These are phyloP conservation scores for Trichophyton simii DNA, from an alignment of 2,329 filamentous ascomycete genomes.

Conservation along the genomic window DNA sequence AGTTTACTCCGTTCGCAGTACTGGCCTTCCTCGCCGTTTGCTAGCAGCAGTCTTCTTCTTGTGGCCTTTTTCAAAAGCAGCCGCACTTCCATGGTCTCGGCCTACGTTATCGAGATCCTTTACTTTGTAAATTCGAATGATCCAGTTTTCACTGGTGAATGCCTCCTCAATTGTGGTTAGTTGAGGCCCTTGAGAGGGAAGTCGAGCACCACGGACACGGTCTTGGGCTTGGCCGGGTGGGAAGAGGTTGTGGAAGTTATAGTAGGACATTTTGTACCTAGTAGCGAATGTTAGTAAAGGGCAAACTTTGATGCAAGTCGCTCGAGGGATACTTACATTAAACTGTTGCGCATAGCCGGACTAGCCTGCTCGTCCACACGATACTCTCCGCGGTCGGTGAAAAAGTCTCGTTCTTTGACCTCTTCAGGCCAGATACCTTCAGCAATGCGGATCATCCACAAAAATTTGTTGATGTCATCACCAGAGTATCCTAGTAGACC, in stretches of 20 bases:
- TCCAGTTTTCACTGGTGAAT: slow-evolving; percentile 99
- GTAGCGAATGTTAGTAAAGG: slow-evolving; percentile 13
- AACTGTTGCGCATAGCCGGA: slow-evolving; percentile 95
- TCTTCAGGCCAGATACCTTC: slow-evolving; percentile 99
- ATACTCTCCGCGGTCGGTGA: slow-evolving; percentile 88
- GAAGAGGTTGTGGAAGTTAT: slow-evolving; percentile 91
- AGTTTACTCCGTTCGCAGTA: slow-evolving; percentile 27
- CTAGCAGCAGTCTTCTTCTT: slow-evolving; percentile 37
- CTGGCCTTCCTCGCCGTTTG: slow-evolving; percentile 32
- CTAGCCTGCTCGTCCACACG: slow-evolving; percentile 86
- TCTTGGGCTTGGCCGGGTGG: slow-evolving; percentile 81
- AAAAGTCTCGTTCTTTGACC: slow-evolving; percentile 93
- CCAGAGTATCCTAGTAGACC: slow-evolving; percentile 93
- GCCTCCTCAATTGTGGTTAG: slow-evolving; percentile 89
- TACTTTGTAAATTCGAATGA: slow-evolving; percentile 99
- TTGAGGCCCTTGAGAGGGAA: slow-evolving; percentile 74
- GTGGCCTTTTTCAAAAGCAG: slow-evolving; percentile 40
- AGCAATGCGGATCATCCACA: slow-evolving; percentile 99
- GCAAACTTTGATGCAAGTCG: not conserved
- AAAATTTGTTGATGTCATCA: slow-evolving; percentile 98
- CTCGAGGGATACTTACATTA: slow-evolving; percentile 58
- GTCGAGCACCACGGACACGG: slow-evolving; percentile 65
- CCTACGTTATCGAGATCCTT: slow-evolving; percentile 96
- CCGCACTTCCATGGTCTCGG: slow-evolving; percentile 62
- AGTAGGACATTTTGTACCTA: slow-evolving; percentile 99